These are phyloP conservation scores for Aspergillus taichungensis DNA, from an alignment of 495 filamentous ascomycete species.

Conservation along the genomic window DNA sequence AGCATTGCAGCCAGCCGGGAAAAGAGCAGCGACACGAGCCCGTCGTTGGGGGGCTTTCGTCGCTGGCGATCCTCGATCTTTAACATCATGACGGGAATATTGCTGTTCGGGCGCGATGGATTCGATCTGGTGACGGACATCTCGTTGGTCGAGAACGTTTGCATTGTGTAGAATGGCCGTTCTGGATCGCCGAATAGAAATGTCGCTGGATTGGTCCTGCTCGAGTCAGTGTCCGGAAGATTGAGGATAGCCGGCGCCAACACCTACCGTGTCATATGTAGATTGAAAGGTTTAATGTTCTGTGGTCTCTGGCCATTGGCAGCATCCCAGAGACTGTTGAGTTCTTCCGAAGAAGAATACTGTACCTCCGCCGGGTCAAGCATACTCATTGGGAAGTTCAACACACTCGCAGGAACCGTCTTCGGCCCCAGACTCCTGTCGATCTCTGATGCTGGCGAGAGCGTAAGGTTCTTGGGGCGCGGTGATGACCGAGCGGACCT, in stretches of 20 bases:
- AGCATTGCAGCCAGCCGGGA: constrained; percentile 61
- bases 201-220: constrained; percentile 24
- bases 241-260: not conserved
- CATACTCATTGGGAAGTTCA: constrained; percentile 34
- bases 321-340: constrained; percentile 43
- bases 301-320: constrained; percentile 44
- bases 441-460: constrained; percentile 27
- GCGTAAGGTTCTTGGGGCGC: constrained; percentile 28
- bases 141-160: constrained; percentile 34
- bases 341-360: constrained; percentile 37
- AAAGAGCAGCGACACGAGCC: constrained; percentile 65
- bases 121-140: constrained; percentile 30
- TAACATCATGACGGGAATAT: constrained; percentile 46
- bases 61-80: constrained; percentile 50
- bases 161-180: constrained; percentile 38
- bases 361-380: constrained; percentile 24
- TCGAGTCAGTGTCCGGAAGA: constrained; percentile 9
- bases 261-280: constrained; percentile 38
- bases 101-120: constrained; percentile 27
- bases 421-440: constrained; percentile 34
- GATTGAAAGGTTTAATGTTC: constrained; percentile 31
- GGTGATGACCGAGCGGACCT: constrained; percentile 28
- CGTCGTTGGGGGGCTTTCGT: constrained; percentile 53
- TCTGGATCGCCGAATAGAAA: constrained; percentile 32
- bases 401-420: constrained; percentile 39